phyloP scores from a whole-genome alignment of 208 protist genomes.

The Leishmania guyanensis region DNA sequence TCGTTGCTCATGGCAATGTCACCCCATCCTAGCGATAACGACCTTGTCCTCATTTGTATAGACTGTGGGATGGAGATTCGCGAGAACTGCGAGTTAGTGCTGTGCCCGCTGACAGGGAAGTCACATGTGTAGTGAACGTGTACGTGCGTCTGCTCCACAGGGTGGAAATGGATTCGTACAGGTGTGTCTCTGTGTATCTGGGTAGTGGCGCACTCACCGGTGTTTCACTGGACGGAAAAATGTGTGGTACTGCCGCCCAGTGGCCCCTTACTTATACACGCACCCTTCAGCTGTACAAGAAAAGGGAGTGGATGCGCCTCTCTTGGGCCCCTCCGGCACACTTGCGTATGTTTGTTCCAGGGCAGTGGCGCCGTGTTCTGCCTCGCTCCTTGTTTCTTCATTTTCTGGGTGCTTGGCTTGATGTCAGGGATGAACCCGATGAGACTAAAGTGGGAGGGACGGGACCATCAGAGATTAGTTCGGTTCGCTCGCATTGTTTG shows the following conservation, averaged over 20 bases:
- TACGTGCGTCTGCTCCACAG: background rate
- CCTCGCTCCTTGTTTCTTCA: background rate
- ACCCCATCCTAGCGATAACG: slow-evolving; percentile 44
- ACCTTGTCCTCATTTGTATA: slow-evolving; percentile 60
- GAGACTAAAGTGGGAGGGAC: background rate
- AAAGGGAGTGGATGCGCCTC: background rate
- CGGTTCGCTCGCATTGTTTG: background rate
- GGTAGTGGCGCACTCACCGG: background rate
- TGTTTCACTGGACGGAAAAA: background rate
- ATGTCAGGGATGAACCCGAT: background rate
- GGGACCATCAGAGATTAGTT: too few species aligned
- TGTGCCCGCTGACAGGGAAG: slow-evolving; percentile 65
- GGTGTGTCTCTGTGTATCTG: background rate
- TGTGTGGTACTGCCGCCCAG: background rate
- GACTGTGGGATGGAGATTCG: slow-evolving; percentile 63
- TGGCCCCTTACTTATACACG: background rate
- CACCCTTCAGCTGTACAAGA: background rate
- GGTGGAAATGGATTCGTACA: background rate
- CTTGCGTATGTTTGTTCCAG: background rate
- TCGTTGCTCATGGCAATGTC: slow-evolving; percentile 28
- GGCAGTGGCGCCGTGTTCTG: background rate
- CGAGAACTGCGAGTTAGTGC: slow-evolving; percentile 14
- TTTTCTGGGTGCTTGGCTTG: background rate
- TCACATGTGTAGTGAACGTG: slow-evolving; percentile 35
- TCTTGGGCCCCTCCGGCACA: background rate